Percentiles rank a stretch among this genome's conserved stretches.
Conservation (phyloP, 1,139 yeast genomes). For the Taphrina deformans region DNA sequence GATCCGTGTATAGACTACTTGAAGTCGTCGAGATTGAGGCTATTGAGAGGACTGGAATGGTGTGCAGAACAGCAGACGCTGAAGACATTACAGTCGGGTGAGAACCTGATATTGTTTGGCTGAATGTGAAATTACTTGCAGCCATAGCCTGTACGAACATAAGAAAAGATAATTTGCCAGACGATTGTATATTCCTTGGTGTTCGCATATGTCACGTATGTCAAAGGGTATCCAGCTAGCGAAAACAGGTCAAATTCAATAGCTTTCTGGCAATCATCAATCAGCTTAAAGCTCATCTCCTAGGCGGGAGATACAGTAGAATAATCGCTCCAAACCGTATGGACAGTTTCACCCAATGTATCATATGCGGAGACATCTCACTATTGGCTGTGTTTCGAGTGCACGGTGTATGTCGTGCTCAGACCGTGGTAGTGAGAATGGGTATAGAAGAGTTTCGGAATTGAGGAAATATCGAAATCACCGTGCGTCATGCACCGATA, state of each 20-base stretch:
- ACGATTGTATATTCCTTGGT: no score
- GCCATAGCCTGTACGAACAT: no score
- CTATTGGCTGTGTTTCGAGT: not conserved
- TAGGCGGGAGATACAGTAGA: no score
- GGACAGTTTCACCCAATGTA: not conserved
- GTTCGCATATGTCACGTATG: no score
- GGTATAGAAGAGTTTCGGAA: not conserved
- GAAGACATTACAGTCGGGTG: not conserved
- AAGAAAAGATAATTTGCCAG: no score
- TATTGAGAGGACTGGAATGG: not conserved
- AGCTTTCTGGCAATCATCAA: no score
- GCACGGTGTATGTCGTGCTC: not conserved
- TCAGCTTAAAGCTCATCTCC: no score
- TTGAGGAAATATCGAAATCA: no score
- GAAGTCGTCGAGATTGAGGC: not conserved
- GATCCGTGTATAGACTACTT: not conserved
- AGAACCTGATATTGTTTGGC: not conserved
- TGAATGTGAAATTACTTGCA: not conserved
- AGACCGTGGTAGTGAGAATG: not conserved
- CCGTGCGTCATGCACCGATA: no score
- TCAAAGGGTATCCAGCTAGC: no score
- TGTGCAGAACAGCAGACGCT: not conserved
- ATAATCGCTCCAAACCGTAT: no score
- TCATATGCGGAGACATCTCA: not conserved
- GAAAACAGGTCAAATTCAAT: no score